A percentile compares a stretch with the other conserved stretches of the same genome.
Evolutionary conservation across 2,329 filamentous ascomycete genomes (phyloP).

Genomic region (Ramularia collo-cygni): DNA sequence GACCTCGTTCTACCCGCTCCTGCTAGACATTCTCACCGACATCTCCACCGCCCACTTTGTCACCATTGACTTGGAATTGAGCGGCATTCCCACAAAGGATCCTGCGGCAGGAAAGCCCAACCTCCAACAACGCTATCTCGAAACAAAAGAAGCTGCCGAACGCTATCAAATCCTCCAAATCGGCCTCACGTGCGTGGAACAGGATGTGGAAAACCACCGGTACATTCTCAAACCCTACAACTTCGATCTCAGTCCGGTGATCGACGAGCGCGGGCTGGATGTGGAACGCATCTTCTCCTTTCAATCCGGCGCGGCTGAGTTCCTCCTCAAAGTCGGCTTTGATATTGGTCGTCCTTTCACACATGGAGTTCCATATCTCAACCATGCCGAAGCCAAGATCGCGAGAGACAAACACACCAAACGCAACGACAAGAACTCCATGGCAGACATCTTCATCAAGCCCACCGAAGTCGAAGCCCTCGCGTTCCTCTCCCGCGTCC

Average conservation of each 20-base stretch:
- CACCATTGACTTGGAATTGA: conserved; percentile 60
- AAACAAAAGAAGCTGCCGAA: conserved; percentile 54
- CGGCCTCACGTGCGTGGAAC: conserved; percentile 58
- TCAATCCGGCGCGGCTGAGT: conserved; percentile 55
- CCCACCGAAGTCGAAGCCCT: conserved; percentile 47
- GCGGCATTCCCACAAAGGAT: conserved; percentile 49
- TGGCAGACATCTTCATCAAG: conserved; percentile 44
- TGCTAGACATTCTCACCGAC: conserved; percentile 51
- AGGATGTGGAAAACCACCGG: conserved; percentile 47
- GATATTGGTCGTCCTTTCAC: conserved; percentile 50
- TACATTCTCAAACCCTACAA: conserved; percentile 61
- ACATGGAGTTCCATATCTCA: conserved; percentile 56
- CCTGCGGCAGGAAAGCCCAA: conserved; percentile 40
- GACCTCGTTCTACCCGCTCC: conserved; percentile 41
- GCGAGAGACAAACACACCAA: conserved; percentile 41
- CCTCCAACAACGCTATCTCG: conserved; percentile 55
- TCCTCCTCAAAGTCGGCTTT: conserved; percentile 53
- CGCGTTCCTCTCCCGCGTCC: conserved; percentile 43
- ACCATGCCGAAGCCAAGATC: conserved; percentile 49
- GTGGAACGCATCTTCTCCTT: conserved; percentile 55
- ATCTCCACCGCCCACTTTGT: conserved; percentile 56
- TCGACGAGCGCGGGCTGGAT: conserved; percentile 45
- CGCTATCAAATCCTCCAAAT: conserved; percentile 59
- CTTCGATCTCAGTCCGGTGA: conserved; percentile 53
- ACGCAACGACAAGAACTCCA: conserved; percentile 35